phyloP scores from a whole-genome alignment of 805 yeast genomes.

The Starmerella scarabaei region DNA sequence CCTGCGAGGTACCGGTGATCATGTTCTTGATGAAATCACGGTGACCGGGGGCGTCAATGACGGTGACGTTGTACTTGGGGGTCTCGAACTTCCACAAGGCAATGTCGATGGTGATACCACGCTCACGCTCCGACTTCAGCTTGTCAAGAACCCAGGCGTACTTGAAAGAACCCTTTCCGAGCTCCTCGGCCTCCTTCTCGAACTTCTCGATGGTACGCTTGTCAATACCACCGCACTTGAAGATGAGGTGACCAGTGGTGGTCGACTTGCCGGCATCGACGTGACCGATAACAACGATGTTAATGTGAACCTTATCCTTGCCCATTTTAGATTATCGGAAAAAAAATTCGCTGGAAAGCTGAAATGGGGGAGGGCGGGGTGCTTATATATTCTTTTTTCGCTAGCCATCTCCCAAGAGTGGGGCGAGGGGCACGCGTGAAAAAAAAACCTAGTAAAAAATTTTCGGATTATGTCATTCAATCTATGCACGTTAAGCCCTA shows the following conservation, averaged over 20 bases:
- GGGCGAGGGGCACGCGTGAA: slow-evolving; percentile 1
- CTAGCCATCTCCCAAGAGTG: slow-evolving; percentile 5
- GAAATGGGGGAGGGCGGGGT: neutral
- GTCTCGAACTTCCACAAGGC: slow-evolving; percentile 91
- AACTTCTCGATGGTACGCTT: slow-evolving; percentile 97
- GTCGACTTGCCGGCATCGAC: slow-evolving; percentile 99
- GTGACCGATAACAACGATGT: slow-evolving; percentile 99
- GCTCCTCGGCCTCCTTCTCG: slow-evolving; percentile 96
- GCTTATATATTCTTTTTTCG: slow-evolving; percentile 18
- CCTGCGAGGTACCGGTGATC: slow-evolving; percentile 92
- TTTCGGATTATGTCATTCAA: slow-evolving; percentile 12
- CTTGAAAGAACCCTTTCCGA: slow-evolving; percentile 94
- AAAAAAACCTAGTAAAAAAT: slow-evolving; percentile 12
- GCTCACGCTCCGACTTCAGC: slow-evolving; percentile 89
- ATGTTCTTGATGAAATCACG: slow-evolving; percentile 92
- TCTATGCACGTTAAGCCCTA: slow-evolving; percentile 18
- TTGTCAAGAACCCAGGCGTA: slow-evolving; percentile 97
- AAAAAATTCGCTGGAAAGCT: slow-evolving; percentile 4
- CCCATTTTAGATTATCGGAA: slow-evolving; percentile 36
- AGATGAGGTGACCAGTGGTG: slow-evolving; percentile 98
- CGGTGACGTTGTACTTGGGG: slow-evolving; percentile 78
- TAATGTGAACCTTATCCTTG: slow-evolving; percentile 94
- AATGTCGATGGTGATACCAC: slow-evolving; percentile 93
- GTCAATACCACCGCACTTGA: slow-evolving; percentile 97
- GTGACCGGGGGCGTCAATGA: slow-evolving; percentile 93